Base-by-base conservation (phyloP, 1,284 basidiomycete species). In the Neolentinus lepideus region DNA sequence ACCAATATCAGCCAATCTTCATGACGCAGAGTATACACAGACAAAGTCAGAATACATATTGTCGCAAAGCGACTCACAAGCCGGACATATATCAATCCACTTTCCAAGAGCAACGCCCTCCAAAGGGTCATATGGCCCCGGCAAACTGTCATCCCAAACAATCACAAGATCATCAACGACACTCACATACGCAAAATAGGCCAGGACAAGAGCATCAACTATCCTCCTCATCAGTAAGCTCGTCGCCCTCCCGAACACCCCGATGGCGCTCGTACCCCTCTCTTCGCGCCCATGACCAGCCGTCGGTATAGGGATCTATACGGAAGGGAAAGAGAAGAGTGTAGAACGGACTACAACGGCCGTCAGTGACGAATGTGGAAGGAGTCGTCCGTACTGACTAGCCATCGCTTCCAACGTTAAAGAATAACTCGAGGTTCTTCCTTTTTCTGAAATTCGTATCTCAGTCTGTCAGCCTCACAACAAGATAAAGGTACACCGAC, bases 251-350 rank as follows among this genome's bases (percentile, higher is more conserved):
- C 45, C 76, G 67, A 0, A 90, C 64, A 14, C 88, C 88, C 3
- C 67, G 63, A 61, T 90, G 88, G 14, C 74, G 67, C 36, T 79
- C 75, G 57, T 77, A 75, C 9, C 92, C 90, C 10, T 78, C 71
- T 36, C 78, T 71, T 45, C 92, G 83, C 4, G 85, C 83, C 88
- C 88, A 99, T 0, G 82, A 77, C 64, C 84, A 83, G 0, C 97
- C 97, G 65, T 98, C 89, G 0, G 90, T 90, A 57, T 90, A 88
- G 0, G 95, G 93, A 51, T 83, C 81, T 25, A 91, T 79, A 4
- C 88, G 82, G 3, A 94, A 68, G 0, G 97, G 96, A 21, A 98
- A 64, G 10, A 98, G 64, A 3, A 98, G 78, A 0, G 92, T 92
- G 54, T 83, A 83, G 50, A 79, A 69, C 0, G 90, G 80, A 66